These are phyloP conservation scores for Saccharomycopsis fodiens DNA, from an alignment of 805 yeast species.

Conservation along the genomic window DNA sequence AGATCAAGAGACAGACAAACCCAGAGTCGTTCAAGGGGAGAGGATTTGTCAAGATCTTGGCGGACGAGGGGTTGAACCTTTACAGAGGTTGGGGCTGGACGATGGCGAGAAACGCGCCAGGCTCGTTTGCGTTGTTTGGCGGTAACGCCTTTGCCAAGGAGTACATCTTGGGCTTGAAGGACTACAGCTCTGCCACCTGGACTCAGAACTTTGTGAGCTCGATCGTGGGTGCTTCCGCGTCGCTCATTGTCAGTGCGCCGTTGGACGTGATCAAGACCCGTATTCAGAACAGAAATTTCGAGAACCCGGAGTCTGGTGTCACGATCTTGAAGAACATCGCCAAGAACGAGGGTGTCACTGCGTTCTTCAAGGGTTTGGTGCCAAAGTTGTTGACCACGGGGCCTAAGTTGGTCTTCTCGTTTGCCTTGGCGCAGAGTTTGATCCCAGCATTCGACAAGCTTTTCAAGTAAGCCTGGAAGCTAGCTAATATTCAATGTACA, in stretches of 20 bases:
- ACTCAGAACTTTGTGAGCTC: constrained; percentile 90
- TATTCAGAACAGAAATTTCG: constrained; percentile 94
- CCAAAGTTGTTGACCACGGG: constrained; percentile 97
- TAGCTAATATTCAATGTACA: neutral
- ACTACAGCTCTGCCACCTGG: constrained; percentile 92
- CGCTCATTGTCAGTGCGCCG: constrained; percentile 95
- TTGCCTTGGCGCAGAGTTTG: constrained; percentile 93
- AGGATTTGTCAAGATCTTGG: constrained; percentile 78
- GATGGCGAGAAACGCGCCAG: constrained; percentile 99
- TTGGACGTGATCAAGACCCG: constrained; percentile 97
- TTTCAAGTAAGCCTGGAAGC: neutral
- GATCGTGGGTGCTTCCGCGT: constrained; percentile 93
- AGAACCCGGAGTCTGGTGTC: constrained; percentile 90
- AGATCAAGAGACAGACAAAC: constrained; percentile 98
- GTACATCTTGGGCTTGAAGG: constrained; percentile 77
- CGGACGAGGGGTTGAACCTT: constrained; percentile 88
- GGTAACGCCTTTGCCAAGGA: constrained; percentile 99
- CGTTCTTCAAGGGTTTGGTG: constrained; percentile 94
- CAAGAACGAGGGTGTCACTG: constrained; percentile 78
- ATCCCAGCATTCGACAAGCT: constrained; percentile 90
- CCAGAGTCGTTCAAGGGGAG: constrained; percentile 99
- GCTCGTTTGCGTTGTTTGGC: constrained; percentile 94
- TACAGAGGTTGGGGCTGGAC: constrained; percentile 99
- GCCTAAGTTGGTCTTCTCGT: constrained; percentile 96
- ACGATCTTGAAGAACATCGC: constrained; percentile 89